Evolutionary conservation across 805 yeast species (phyloP).

Genomic region (Candida cerambycidarum): DNA sequence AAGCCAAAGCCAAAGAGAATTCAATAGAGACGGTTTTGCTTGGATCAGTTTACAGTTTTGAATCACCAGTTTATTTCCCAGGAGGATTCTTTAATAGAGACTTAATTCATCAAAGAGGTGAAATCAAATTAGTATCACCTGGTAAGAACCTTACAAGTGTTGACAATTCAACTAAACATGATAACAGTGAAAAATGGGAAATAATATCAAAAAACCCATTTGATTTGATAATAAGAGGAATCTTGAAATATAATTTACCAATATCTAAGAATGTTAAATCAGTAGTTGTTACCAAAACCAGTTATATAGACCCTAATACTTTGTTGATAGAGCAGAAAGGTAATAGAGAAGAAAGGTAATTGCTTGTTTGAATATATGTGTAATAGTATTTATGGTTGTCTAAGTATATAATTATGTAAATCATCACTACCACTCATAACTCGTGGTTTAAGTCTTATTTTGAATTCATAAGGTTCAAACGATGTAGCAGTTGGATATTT

Average conservation of each 20-base stretch:
- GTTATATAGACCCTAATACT: constrained; percentile 52
- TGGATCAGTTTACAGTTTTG: constrained; percentile 67
- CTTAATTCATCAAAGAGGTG: constrained; percentile 59
- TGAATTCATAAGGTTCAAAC: constrained; percentile 54
- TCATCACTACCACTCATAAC: constrained; percentile 19
- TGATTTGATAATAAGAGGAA: constrained; percentile 81
- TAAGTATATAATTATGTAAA: constrained; percentile 16
- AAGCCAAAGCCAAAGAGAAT: constrained; percentile 15
- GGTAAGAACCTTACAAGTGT: constrained; percentile 48
- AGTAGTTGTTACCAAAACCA: constrained; percentile 59
- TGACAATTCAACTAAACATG: constrained; percentile 26
- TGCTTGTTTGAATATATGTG: background rate
- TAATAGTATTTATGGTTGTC: background rate
- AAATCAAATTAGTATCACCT: constrained; percentile 71
- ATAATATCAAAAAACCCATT: constrained; percentile 75
- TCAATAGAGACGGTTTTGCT: constrained; percentile 65
- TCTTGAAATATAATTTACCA: constrained; percentile 74
- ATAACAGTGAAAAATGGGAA: constrained; percentile 65
- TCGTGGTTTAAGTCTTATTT: constrained; percentile 25
- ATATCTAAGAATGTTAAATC: constrained; percentile 51
- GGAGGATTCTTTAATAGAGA: constrained; percentile 76
- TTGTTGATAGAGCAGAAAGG: background rate
- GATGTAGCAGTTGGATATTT: constrained; percentile 57
- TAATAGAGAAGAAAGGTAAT: too few relatives aligned
- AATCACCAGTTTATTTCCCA: constrained; percentile 68